Conservation (phyloP, 148 eudicot genomes). For the Fagopyrum esculentum region DNA sequence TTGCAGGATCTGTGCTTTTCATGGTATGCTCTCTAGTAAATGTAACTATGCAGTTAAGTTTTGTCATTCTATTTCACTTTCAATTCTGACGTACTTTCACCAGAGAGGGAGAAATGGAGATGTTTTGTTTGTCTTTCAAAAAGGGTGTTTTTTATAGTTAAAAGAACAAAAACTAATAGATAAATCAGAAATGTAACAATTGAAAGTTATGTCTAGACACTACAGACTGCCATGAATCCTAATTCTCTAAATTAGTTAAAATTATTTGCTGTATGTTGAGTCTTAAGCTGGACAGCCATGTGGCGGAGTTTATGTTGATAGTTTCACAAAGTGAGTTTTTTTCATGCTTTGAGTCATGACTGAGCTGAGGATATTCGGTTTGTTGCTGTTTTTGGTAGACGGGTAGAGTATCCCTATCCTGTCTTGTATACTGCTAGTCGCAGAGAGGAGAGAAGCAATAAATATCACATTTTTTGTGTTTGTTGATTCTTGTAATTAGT, state of each 20-base stretch:
- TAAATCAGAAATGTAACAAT: not conserved
- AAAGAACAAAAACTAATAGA: not conserved
- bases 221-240: not conserved
- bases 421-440: not conserved
- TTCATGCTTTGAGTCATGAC: not conserved
- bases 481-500: not conserved
- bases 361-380: not conserved
- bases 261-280: not conserved
- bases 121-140: not conserved
- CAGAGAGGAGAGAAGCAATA: not conserved
- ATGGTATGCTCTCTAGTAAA: slow-evolving; percentile 39
- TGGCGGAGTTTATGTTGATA: not conserved
- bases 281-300: not conserved
- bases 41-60: not conserved
- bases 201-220: not conserved
- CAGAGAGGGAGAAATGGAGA: not conserved
- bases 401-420: not conserved
- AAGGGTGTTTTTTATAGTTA: not conserved
- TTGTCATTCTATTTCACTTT: not conserved
- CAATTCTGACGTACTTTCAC: not conserved
- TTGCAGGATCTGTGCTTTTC: slow-evolving; percentile 95
- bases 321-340: not conserved
- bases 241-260: not conserved
- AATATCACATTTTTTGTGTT: not conserved
- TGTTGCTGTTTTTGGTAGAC: not conserved